These are phyloP conservation scores for Actinomortierella wolfii DNA, from an alignment of 371 early-diverging fungal genomes.

Conservation along the genomic window DNA sequence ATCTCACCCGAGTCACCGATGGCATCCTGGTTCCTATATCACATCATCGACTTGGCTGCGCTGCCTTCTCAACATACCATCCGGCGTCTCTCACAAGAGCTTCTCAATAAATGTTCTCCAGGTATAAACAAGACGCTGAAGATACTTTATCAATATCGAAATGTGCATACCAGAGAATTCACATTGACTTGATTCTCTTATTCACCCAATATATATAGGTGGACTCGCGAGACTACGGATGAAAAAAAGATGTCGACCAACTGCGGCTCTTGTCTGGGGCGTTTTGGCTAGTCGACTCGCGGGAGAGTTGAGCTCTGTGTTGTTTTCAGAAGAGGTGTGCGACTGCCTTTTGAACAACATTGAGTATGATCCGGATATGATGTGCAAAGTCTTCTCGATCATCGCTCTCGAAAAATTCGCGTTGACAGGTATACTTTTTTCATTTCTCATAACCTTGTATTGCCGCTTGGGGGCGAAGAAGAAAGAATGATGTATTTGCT, in stretches of 20 bases:
- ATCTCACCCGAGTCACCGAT: conserved; percentile 53
- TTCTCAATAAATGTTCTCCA: conserved; percentile 39
- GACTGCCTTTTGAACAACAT: conserved; percentile 42
- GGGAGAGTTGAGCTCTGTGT: conserved; percentile 33
- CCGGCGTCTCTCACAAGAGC: conserved; percentile 30
- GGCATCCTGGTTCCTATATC: conserved; percentile 60
- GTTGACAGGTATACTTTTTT: conserved; percentile 20
- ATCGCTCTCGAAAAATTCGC: conserved; percentile 50
- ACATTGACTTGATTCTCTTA: neutral
- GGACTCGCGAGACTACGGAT: conserved; percentile 33
- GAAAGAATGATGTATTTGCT: neutral
- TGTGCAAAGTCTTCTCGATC: conserved; percentile 45
- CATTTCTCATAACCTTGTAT: too few species aligned
- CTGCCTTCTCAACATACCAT: conserved; percentile 55
- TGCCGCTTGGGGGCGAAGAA: too few species aligned
- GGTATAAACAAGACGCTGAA: conserved; percentile 7
- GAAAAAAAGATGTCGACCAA: conserved; percentile 30
- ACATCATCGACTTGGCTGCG: conserved; percentile 59
- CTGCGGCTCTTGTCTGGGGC: conserved; percentile 43
- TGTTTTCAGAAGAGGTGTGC: conserved; percentile 42
- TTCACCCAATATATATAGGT: conserved; percentile 6
- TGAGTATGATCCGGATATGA: conserved; percentile 36
- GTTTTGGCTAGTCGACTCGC: conserved; percentile 40
- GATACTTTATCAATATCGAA: too few species aligned
- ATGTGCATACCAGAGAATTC: too few species aligned